Conservation (phyloP, 2,329 filamentous ascomycete species). For the Dryadomyces quercus-mongolicae region DNA sequence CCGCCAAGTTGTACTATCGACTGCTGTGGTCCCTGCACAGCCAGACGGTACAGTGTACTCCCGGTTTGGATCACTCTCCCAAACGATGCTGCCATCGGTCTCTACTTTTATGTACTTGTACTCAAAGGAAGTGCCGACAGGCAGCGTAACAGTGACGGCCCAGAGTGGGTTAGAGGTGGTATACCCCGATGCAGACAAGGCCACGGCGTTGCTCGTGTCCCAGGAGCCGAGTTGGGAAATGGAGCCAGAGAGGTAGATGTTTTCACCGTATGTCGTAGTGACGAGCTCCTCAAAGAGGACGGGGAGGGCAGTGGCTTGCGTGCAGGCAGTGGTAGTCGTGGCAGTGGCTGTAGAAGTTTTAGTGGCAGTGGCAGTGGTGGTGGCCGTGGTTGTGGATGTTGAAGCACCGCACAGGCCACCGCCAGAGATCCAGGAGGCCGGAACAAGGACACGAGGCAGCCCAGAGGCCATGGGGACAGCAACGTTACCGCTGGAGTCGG, state of each 20-base stretch:
- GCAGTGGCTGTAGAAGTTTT: background rate
- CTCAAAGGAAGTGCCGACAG: conserved; percentile 31
- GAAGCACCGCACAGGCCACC: conserved; percentile 19
- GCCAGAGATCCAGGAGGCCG: conserved; percentile 15
- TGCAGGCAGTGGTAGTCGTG: conserved; percentile 17
- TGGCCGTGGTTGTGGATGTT: background rate
- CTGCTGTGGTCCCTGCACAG: background rate
- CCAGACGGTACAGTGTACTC: conserved; percentile 18
- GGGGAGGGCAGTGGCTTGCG: conserved; percentile 32
- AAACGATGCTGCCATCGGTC: conserved; percentile 39
- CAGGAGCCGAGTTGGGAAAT: conserved; percentile 49
- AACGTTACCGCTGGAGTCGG: conserved; percentile 23
- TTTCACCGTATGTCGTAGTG: conserved; percentile 47
- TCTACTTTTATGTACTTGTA: conserved; percentile 55
- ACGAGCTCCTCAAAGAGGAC: conserved; percentile 52
- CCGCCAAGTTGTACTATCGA: background rate
- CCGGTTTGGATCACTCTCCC: conserved; percentile 52
- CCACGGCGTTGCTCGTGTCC: conserved; percentile 40
- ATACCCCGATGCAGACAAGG: conserved; percentile 30
- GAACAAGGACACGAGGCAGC: conserved; percentile 7
- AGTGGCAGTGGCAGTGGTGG: background rate
- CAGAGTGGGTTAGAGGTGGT: conserved; percentile 48
- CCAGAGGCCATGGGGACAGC: conserved; percentile 30
- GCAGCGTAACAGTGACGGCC: conserved; percentile 41
- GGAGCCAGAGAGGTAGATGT: conserved; percentile 54